Evolutionary conservation across 495 filamentous ascomycete genomes (phyloP).

Genomic region (Penicillium silybi): DNA sequence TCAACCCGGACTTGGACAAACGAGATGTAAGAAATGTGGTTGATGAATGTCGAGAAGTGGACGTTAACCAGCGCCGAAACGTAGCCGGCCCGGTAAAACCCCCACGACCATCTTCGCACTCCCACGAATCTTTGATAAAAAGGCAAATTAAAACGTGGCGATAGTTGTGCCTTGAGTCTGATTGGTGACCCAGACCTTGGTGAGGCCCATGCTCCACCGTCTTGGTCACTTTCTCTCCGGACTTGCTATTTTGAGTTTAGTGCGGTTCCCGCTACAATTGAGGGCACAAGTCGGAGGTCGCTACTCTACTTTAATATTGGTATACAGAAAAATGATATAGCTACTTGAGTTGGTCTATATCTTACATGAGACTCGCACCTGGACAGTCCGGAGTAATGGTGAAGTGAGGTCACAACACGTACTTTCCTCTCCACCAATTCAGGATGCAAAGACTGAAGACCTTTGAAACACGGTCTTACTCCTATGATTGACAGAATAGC

Average conservation of each 20-base stretch:
- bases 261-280: not conserved
- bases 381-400: too few relatives aligned
- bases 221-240: not conserved
- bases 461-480: too few relatives aligned
- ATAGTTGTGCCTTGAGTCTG: not conserved
- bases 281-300: not conserved
- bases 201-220: not conserved
- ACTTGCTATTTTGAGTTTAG: constrained; percentile 1
- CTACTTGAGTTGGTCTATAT: too few relatives aligned
- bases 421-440: too few relatives aligned
- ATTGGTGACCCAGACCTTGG: not conserved
- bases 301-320: not conserved
- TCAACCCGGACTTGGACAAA: not conserved
- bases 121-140: not conserved
- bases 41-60: not conserved
- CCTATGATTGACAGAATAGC: too few relatives aligned
- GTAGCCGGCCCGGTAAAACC: not conserved
- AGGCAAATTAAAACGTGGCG: not conserved
- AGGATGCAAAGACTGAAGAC: too few relatives aligned
- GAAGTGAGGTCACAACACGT: too few relatives aligned
- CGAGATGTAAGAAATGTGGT: not conserved
- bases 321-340: not conserved
- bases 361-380: too few relatives aligned
- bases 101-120: not conserved
- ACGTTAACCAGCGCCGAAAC: not conserved